Evolutionary conservation across 1,284 basidiomycete genomes (phyloP).

Genomic region (Microbotryum violaceum): DNA sequence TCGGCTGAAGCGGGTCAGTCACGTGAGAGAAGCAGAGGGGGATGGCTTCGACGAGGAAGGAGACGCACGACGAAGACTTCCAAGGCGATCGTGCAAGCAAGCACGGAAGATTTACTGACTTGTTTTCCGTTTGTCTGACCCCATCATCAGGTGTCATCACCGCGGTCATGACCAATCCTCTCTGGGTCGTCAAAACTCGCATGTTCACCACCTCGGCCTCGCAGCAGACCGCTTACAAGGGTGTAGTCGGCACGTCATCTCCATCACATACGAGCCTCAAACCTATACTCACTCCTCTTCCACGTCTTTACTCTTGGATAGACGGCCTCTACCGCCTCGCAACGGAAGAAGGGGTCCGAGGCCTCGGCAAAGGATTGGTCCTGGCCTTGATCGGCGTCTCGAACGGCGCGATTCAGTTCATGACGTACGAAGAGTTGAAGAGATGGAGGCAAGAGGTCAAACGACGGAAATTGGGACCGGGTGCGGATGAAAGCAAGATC

Average conservation of each 20-base stretch:
- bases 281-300: background rate
- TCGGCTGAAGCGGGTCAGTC: slow-evolving; percentile 87
- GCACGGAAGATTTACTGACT: background rate
- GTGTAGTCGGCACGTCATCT: slow-evolving; percentile 61
- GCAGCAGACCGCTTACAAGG: slow-evolving; percentile 63
- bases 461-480: slow-evolving; percentile 50
- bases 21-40: background rate
- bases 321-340: slow-evolving; percentile 62
- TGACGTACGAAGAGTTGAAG: slow-evolving; percentile 94
- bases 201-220: slow-evolving; percentile 79
- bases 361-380: slow-evolving; percentile 79
- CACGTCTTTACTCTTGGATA: slow-evolving; percentile 37
- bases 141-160: slow-evolving; percentile 69
- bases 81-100: background rate
- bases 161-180: slow-evolving; percentile 90
- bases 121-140: background rate
- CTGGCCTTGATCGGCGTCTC: slow-evolving; percentile 88
- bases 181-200: slow-evolving; percentile 97
- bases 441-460: slow-evolving; percentile 57
- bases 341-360: slow-evolving; percentile 60
- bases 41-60: too few relatives aligned
- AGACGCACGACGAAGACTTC: too few relatives aligned
- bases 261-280: background rate
- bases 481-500: slow-evolving; percentile 49
- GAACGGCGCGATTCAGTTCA: slow-evolving; percentile 94